Evolutionary conservation across 306 rosid genomes (phyloP).

Genomic region (Rubus idaeus): DNA sequence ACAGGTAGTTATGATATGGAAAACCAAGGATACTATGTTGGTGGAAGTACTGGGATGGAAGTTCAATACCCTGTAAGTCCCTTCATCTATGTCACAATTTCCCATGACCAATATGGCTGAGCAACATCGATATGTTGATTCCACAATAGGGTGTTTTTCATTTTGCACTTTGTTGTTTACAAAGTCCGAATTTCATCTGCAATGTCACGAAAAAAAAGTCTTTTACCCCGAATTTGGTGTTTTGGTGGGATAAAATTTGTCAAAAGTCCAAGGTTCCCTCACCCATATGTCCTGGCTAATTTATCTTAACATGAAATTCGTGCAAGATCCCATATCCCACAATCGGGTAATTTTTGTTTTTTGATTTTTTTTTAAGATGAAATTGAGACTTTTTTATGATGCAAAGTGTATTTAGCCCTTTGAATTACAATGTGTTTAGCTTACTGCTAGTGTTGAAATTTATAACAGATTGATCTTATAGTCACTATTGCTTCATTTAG

Average conservation of each 20-base stretch:
- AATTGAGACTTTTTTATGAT: not conserved
- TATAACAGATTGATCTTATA: slow-evolving; percentile 15
- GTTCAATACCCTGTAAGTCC: slow-evolving; percentile 73
- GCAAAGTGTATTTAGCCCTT: not conserved
- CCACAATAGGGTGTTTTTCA: not conserved
- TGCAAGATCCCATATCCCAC: not conserved
- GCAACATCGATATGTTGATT: slow-evolving; percentile 1
- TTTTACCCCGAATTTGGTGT: not conserved
- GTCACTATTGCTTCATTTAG: slow-evolving; percentile 47
- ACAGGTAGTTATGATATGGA: slow-evolving; percentile 69
- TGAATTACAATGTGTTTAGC: not conserved
- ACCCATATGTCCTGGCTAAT: not conserved
- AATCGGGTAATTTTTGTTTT: not conserved
- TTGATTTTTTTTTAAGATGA: not conserved
- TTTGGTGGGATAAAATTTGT: not conserved
- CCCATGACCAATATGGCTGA: not conserved
- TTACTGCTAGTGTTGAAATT: not conserved
- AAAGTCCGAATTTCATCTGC: not conserved
- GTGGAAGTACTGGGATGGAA: slow-evolving; percentile 47
- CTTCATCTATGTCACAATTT: not conserved
- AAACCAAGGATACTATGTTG: slow-evolving; percentile 65
- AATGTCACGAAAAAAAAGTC: too few relatives aligned
- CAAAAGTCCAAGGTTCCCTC: not conserved
- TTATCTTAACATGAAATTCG: not conserved
- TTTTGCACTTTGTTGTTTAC: not conserved